A percentile compares a stretch with the other conserved stretches of the same genome.
Evolutionary conservation across 805 yeast genomes (phyloP).

Genomic region (Torulaspora delbrueckii): DNA sequence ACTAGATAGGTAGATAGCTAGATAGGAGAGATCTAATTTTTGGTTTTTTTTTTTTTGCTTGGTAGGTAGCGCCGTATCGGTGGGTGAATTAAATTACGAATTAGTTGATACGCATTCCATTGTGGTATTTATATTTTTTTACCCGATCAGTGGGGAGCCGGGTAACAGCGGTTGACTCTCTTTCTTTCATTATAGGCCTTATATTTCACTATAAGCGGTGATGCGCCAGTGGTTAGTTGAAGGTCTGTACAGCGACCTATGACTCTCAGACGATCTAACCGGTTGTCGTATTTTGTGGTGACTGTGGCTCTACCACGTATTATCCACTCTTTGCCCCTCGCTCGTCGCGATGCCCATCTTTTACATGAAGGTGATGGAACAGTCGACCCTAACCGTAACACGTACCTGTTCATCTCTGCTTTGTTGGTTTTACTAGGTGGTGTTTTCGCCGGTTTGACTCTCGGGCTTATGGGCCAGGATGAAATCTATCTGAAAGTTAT

Average conservation of each 20-base stretch:
- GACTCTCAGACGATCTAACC: background rate
- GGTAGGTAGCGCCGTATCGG: too few relatives aligned
- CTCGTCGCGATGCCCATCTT: background rate
- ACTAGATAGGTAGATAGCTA: too few relatives aligned
- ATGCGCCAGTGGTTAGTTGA: too few relatives aligned
- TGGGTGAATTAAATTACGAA: too few relatives aligned
- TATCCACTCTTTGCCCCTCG: constrained; percentile 4
- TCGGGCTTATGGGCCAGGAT: constrained; percentile 97
- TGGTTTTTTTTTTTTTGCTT: too few relatives aligned
- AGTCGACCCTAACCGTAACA: constrained; percentile 3
- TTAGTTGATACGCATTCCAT: too few relatives aligned
- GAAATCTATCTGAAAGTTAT: constrained; percentile 91
- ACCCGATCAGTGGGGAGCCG: too few relatives aligned
- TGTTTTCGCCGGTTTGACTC: constrained; percentile 89
- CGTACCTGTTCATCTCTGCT: constrained; percentile 51
- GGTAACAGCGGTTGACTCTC: too few relatives aligned
- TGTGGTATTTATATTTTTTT: too few relatives aligned
- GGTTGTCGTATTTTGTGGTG: background rate
- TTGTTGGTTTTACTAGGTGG: constrained; percentile 73
- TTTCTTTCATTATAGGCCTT: too few relatives aligned
- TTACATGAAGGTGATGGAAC: background rate
- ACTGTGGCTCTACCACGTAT: constrained; percentile 1
- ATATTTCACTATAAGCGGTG: too few relatives aligned
- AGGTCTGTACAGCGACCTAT: background rate
- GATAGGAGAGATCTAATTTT: too few relatives aligned